phyloP scores from a whole-genome alignment of 2,329 filamentous ascomycete species.

The Epichloe amarillans region DNA sequence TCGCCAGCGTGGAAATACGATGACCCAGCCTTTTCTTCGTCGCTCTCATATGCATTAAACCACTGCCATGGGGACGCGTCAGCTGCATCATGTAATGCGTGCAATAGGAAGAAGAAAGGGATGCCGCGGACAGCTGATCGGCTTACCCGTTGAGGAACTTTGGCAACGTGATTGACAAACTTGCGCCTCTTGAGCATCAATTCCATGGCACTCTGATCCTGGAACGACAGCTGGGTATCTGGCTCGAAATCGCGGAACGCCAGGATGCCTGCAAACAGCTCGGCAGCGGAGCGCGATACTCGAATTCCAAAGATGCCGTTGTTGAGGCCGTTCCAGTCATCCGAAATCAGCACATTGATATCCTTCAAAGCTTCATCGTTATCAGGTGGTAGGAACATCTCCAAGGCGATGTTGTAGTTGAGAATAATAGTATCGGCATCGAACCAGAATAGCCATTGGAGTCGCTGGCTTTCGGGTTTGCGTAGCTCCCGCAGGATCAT shows the following conservation, averaged over 20 bases:
- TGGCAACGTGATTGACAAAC: constrained; percentile 5
- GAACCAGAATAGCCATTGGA: constrained; percentile 25
- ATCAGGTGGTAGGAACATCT: constrained; percentile 2
- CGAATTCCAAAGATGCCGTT: constrained; percentile 9
- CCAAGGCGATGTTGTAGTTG: constrained; percentile 4
- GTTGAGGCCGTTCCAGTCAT: constrained; percentile 5
- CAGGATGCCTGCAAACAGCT: constrained; percentile 9
- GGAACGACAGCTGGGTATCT: constrained; percentile 5
- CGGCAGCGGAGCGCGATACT: constrained; percentile 7
- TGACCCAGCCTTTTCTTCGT: not conserved
- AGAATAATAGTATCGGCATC: constrained; percentile 9
- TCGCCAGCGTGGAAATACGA: constrained; percentile 6
- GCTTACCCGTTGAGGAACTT: constrained; percentile 8
- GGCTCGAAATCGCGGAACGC: constrained; percentile 8
- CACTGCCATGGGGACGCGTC: constrained; percentile 1
- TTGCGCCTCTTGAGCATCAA: constrained; percentile 6
- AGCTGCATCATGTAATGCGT: no score
- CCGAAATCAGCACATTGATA: not conserved
- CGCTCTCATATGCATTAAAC: constrained; percentile 10
- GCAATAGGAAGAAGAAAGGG: not conserved
- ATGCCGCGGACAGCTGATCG: not conserved
- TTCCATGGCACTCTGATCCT: constrained; percentile 11
- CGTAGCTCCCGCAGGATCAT: constrained; percentile 24
- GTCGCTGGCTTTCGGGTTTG: constrained; percentile 23
- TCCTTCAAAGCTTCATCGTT: not conserved